Conservation (phyloP, 148 eudicot species). For the Diospyros lotus region DNA sequence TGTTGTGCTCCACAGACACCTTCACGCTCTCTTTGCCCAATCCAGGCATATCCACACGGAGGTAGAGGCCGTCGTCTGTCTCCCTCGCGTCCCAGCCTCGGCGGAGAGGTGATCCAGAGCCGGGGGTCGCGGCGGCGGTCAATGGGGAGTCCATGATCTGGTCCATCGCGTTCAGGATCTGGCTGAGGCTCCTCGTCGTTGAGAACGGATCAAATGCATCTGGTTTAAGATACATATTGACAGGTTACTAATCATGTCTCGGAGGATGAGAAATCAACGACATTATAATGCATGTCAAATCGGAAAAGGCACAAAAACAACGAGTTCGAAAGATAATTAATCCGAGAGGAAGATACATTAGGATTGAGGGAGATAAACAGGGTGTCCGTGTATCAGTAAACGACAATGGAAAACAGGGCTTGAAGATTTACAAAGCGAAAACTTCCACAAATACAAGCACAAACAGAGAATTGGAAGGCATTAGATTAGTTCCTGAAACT, state of each 20-base stretch:
- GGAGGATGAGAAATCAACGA: too few species aligned
- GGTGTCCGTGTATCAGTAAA: too few species aligned
- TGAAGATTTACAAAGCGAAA: too few species aligned
- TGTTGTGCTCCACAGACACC: conserved; percentile 42
- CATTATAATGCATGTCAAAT: too few species aligned
- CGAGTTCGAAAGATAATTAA: too few species aligned
- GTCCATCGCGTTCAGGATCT: conserved; percentile 43
- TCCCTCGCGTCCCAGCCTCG: conserved; percentile 46
- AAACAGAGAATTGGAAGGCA: not conserved
- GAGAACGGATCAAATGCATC: conserved; percentile 47
- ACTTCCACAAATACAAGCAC: not conserved
- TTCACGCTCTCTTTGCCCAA: conserved; percentile 55
- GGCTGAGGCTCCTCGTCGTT: conserved; percentile 39
- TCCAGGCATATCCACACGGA: conserved; percentile 62
- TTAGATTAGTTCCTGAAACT: too few species aligned
- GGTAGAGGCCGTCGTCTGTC: conserved; percentile 37
- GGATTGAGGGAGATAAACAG: too few species aligned
- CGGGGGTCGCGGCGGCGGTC: conserved; percentile 17
- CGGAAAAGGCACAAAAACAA: too few species aligned
- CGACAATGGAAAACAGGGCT: too few species aligned
- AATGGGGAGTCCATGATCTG: conserved; percentile 33
- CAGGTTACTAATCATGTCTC: too few species aligned
- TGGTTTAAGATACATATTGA: conserved; percentile 5
- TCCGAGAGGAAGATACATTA: too few species aligned
- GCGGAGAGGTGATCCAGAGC: conserved; percentile 12